These are phyloP conservation scores for Amanita jacksonii DNA, from an alignment of 768 basidiomycete species.

Conservation along the genomic window DNA sequence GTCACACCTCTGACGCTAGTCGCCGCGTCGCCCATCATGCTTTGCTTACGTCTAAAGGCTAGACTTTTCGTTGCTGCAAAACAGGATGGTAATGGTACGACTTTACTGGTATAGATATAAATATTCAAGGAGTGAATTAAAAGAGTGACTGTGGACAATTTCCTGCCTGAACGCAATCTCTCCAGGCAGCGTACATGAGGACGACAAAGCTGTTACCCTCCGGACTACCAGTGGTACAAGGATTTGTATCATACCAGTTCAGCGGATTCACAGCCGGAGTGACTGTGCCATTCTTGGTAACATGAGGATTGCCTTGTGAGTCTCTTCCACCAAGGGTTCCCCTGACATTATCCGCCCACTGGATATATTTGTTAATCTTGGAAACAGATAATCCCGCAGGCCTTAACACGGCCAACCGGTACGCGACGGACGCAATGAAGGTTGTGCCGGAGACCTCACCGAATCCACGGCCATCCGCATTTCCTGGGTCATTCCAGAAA, in stretches of 20 bases:
- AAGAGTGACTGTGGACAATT: too few relatives aligned
- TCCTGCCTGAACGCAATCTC: constrained; percentile 24
- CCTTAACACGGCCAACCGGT: constrained; percentile 20
- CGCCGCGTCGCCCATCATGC: too few relatives aligned
- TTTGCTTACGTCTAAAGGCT: too few relatives aligned
- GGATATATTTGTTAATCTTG: constrained; percentile 11
- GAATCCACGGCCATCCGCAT: constrained; percentile 17
- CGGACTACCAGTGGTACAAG: constrained; percentile 25
- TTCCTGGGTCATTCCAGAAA: constrained; percentile 22
- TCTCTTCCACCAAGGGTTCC: constrained; percentile 17
- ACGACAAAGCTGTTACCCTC: constrained; percentile 29
- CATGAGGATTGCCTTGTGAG: constrained; percentile 15
- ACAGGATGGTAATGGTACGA: too few relatives aligned
- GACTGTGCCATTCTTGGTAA: constrained; percentile 20
- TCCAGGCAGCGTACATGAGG: constrained; percentile 29
- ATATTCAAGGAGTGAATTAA: too few relatives aligned
- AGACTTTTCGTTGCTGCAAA: too few relatives aligned
- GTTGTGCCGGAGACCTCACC: constrained; percentile 29
- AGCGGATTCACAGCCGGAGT: constrained; percentile 29
- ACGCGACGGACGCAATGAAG: constrained; percentile 25
- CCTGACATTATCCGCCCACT: constrained; percentile 20
- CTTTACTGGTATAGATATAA: too few relatives aligned
- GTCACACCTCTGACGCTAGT: too few relatives aligned
- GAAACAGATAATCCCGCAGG: constrained; percentile 12
- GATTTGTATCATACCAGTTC: constrained; percentile 20